phyloP scores from a whole-genome alignment of 106 monocot species.

The Dendrobium nobile region DNA sequence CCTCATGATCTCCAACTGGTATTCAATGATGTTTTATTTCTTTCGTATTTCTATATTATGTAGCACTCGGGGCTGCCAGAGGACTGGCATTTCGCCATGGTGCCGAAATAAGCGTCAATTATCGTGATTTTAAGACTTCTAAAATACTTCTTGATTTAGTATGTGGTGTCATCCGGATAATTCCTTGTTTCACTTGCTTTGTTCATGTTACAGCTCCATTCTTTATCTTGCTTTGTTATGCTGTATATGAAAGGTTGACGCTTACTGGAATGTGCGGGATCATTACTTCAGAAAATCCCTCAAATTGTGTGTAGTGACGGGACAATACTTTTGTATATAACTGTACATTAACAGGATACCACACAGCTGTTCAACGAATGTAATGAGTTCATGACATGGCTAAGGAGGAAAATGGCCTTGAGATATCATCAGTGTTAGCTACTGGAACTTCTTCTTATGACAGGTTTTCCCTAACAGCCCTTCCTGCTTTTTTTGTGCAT shows the following conservation, averaged over 20 bases:
- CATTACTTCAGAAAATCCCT: neutral
- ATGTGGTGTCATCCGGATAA: constrained; percentile 8
- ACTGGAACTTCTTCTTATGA: constrained; percentile 50
- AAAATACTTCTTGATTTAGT: constrained; percentile 75
- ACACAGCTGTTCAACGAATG: constrained; percentile 15
- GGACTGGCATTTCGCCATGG: constrained; percentile 87
- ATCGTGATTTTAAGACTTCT: constrained; percentile 94
- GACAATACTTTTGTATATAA: neutral
- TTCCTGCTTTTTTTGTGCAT: neutral
- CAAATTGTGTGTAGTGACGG: neutral
- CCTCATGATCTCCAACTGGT: no score
- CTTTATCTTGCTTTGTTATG: neutral
- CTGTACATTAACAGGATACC: neutral
- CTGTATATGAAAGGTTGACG: neutral
- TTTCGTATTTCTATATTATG: no score
- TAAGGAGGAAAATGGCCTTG: constrained; percentile 49
- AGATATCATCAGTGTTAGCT: constrained; percentile 57
- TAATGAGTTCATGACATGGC: constrained; percentile 60
- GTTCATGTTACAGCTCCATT: neutral
- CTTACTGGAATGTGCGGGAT: neutral
- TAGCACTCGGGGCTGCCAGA: constrained; percentile 76
- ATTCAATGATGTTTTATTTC: no score
- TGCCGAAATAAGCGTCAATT: constrained; percentile 58
- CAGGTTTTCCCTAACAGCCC: constrained; percentile 25
- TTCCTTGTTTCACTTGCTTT: neutral